Evolutionary conservation across 371 early-diverging fungal genomes (phyloP).

Genomic region (Mortierella sp.): DNA sequence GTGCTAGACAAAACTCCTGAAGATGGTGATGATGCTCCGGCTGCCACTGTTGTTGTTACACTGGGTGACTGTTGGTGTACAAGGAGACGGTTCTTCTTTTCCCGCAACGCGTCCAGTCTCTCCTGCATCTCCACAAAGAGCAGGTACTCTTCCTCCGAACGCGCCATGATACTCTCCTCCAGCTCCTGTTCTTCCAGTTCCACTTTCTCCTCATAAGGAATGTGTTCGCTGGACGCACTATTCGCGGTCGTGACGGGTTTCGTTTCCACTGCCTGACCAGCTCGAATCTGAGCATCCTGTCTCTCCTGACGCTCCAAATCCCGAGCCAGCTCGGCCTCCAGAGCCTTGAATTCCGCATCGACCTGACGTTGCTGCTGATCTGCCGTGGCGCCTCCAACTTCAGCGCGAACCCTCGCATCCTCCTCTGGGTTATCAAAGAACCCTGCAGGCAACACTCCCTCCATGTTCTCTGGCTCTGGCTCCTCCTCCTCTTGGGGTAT

Average conservation of each 20-base stretch:
- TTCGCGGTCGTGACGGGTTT: neutral
- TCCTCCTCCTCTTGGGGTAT: neutral
- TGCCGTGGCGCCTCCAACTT: slow-evolving; percentile 54
- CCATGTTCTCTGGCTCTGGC: slow-evolving; percentile 28
- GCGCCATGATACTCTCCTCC: slow-evolving; percentile 49
- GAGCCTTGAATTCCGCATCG: slow-evolving; percentile 52
- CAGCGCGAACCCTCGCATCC: slow-evolving; percentile 40
- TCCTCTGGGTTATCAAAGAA: slow-evolving; percentile 56
- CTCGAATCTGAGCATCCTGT: slow-evolving; percentile 20
- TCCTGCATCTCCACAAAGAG: slow-evolving; percentile 56
- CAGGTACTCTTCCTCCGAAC: slow-evolving; percentile 47
- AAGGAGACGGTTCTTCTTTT: slow-evolving; percentile 41
- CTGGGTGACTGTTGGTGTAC: neutral
- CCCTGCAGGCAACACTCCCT: slow-evolving; percentile 52
- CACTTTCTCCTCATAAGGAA: slow-evolving; percentile 43
- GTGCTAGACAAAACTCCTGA: neutral
- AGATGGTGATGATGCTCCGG: neutral
- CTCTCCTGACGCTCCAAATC: slow-evolving; percentile 41
- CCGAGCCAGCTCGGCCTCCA: slow-evolving; percentile 48
- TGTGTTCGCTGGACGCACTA: slow-evolving; percentile 20
- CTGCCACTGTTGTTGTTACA: neutral
- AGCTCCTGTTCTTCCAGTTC: slow-evolving; percentile 46
- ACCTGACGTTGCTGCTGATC: slow-evolving; percentile 48
- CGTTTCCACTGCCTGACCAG: neutral
- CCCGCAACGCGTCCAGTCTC: slow-evolving; percentile 38